Percentiles rank a stretch among this genome's conserved stretches.
These are phyloP conservation scores for Castanopsis chinensis DNA, from an alignment of 306 rosid genomes.

Conservation along the genomic window DNA sequence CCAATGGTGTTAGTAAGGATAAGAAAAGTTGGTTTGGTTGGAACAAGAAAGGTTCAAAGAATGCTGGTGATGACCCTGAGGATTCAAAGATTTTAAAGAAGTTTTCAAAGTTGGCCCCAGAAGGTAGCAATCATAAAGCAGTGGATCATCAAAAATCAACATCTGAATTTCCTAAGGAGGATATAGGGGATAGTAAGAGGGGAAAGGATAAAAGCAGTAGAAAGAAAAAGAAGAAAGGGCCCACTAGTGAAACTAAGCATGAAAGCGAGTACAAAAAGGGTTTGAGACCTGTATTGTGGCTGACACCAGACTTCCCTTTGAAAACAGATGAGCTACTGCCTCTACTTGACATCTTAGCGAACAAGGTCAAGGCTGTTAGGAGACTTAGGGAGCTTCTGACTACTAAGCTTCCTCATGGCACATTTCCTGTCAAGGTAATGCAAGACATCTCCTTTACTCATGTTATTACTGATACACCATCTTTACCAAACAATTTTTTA, in stretches of 20 bases:
- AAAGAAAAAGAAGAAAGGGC: constrained; percentile 90
- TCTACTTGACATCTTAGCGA: constrained; percentile 91
- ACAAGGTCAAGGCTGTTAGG: constrained; percentile 94
- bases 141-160: constrained; percentile 67
- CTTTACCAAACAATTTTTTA: not conserved
- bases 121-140: constrained; percentile 66
- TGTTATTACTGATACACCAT: not conserved
- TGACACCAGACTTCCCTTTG: constrained; percentile 94
- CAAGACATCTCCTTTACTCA: constrained; percentile 9
- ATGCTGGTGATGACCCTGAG: constrained; percentile 60
- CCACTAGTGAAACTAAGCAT: constrained; percentile 58
- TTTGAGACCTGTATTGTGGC: constrained; percentile 96
- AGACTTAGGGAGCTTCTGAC: constrained; percentile 98
- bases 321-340: constrained; percentile 99
- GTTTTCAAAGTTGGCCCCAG: constrained; percentile 66
- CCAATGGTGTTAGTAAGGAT: constrained; percentile 74
- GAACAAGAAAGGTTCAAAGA: constrained; percentile 79
- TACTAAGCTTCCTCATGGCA: constrained; percentile 88
- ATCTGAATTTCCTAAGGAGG: constrained; percentile 66
- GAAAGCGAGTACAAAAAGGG: constrained; percentile 99
- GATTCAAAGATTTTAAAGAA: constrained; percentile 74
- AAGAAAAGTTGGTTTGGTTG: constrained; percentile 99
- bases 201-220: constrained; percentile 77
- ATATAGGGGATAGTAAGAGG: constrained; percentile 60
- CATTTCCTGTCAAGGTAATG: constrained; percentile 94